Conservation (phyloP, 1,284 basidiomycete genomes). For the Exsudoporus floridanus region DNA sequence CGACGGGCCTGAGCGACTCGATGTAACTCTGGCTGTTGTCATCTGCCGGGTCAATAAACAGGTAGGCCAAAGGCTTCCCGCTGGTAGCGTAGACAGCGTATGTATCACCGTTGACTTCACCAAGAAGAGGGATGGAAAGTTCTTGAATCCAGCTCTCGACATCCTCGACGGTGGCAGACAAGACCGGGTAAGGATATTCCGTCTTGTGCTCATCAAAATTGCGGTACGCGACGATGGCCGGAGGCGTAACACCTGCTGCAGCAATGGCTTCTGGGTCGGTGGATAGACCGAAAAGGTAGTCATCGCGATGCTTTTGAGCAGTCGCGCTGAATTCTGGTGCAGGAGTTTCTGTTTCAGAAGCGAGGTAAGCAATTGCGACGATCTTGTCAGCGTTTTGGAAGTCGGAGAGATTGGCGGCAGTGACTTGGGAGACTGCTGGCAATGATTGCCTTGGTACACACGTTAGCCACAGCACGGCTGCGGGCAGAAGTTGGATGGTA, state of each 20-base stretch:
- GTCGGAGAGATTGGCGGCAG: constrained; percentile 73
- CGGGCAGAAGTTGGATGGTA: constrained; percentile 11
- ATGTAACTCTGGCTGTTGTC: constrained; percentile 68
- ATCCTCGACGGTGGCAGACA: constrained; percentile 56
- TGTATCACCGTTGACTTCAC: constrained; percentile 94
- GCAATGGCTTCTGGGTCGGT: constrained; percentile 70
- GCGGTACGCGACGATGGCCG: constrained; percentile 91
- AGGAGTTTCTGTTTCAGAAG: constrained; percentile 65
- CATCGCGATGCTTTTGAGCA: constrained; percentile 88
- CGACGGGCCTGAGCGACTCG: constrained; percentile 72
- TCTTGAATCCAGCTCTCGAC: constrained; percentile 80
- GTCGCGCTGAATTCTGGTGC: constrained; percentile 72
- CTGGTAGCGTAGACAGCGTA: constrained; percentile 85
- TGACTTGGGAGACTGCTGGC: constrained; percentile 88
- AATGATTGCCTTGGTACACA: constrained; percentile 74
- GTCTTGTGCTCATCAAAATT: constrained; percentile 85
- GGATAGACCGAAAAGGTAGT: constrained; percentile 88
- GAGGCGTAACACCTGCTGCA: constrained; percentile 73
- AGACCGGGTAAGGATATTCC: constrained; percentile 68
- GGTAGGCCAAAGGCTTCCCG: constrained; percentile 88
- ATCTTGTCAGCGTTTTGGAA: constrained; percentile 91
- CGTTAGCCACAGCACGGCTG: constrained; percentile 5
- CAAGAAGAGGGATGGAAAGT: constrained; percentile 86
- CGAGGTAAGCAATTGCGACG: constrained; percentile 85
- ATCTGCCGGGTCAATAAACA: constrained; percentile 85